These are phyloP conservation scores for Stagonosporopsis vannaccii DNA, from an alignment of 2,329 filamentous ascomycete species.

Conservation along the genomic window DNA sequence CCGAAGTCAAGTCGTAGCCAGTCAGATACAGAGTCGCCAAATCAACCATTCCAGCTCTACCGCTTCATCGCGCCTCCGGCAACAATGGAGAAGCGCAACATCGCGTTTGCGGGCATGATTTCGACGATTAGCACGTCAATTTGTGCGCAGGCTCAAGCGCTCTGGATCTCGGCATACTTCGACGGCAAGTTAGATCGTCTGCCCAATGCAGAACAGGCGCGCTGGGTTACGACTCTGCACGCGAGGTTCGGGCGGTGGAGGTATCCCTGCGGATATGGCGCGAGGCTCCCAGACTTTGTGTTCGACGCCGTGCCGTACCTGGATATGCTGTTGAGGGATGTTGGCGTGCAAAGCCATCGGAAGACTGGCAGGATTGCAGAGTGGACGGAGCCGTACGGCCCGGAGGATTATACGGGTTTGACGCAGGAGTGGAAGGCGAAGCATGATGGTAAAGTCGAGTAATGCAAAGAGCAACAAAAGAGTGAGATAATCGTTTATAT, in stretches of 20 bases:
- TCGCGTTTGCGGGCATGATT: conserved; percentile 38
- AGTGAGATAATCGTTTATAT: background rate
- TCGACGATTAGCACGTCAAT: conserved; percentile 48
- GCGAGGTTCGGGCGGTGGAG: conserved; percentile 57
- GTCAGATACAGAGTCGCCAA: conserved; percentile 8
- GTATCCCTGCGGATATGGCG: conserved; percentile 71
- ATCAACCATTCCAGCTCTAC: conserved; percentile 48
- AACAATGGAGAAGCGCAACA: conserved; percentile 14
- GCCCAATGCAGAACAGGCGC: conserved; percentile 19
- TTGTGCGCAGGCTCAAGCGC: conserved; percentile 50
- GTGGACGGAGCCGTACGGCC: conserved; percentile 60
- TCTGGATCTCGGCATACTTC: conserved; percentile 69
- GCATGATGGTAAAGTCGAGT: conserved; percentile 20
- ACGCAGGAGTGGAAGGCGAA: conserved; percentile 59
- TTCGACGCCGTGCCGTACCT: conserved; percentile 80
- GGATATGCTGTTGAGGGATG: conserved; percentile 59
- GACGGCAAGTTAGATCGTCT: conserved; percentile 54
- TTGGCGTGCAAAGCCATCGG: conserved; percentile 12
- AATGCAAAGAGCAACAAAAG: background rate
- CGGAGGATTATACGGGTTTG: conserved; percentile 64
- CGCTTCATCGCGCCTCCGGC: conserved; percentile 53
- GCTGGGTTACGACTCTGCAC: conserved; percentile 64
- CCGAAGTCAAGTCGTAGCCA: conserved; percentile 14
- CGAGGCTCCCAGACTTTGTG: conserved; percentile 71
- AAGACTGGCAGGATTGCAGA: conserved; percentile 11